Evolutionary conservation across 345 rosid species (phyloP).

Genomic region (Streptanthus diversifolius): DNA sequence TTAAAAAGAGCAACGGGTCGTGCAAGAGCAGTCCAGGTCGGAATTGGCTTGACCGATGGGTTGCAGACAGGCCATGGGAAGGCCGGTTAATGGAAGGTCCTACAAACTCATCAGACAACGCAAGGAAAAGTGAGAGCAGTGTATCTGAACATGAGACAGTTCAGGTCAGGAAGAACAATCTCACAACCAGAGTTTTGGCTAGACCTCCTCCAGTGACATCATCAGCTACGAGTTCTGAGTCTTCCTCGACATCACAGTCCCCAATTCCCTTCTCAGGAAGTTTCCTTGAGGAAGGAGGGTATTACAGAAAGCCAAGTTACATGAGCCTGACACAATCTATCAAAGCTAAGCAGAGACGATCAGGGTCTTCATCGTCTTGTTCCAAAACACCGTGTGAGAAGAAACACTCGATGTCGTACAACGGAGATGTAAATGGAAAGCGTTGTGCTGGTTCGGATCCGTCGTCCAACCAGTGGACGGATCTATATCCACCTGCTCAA

Average conservation of each 20-base stretch:
- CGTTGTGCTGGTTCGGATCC: constrained; percentile 51
- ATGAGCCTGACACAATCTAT: constrained; percentile 72
- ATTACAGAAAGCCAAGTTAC: constrained; percentile 59
- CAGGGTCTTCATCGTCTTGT: constrained; percentile 35
- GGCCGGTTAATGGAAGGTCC: constrained; percentile 47
- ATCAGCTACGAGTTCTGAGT: constrained; percentile 58
- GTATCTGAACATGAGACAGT: constrained; percentile 45
- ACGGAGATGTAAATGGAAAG: constrained; percentile 48
- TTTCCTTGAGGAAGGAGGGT: constrained; percentile 44
- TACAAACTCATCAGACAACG: constrained; percentile 28
- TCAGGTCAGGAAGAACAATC: constrained; percentile 60
- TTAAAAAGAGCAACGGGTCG: constrained; percentile 39
- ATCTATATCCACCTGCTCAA: constrained; percentile 55
- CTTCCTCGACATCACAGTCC: constrained; percentile 59
- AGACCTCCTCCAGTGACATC: constrained; percentile 52
- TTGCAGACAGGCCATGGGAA: constrained; percentile 79
- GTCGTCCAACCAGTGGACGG: constrained; percentile 38
- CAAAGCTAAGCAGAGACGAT: constrained; percentile 66
- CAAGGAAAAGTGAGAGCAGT: constrained; percentile 35
- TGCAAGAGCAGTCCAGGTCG: constrained; percentile 51
- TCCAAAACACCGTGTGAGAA: constrained; percentile 31
- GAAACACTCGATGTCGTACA: constrained; percentile 45
- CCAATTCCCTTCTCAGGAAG: constrained; percentile 42
- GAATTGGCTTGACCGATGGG: constrained; percentile 85
- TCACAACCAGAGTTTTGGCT: constrained; percentile 48